phyloP scores from a whole-genome alignment of 2,329 filamentous ascomycete genomes.

The Diplodia intermedia region DNA sequence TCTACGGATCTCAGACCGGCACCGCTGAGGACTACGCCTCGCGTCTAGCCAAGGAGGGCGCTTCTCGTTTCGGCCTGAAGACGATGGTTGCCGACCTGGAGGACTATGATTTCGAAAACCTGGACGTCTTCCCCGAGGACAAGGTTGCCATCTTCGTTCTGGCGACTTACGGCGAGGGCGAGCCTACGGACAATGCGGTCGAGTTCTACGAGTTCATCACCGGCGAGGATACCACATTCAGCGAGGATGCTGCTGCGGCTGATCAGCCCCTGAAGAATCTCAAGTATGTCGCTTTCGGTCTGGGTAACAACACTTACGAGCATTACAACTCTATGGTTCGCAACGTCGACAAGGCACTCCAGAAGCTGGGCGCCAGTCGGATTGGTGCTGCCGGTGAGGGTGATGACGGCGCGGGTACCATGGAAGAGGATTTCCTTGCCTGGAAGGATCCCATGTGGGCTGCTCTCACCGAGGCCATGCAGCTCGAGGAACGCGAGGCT shows the following conservation, averaged over 20 bases:
- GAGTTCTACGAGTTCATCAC: conserved; percentile 98
- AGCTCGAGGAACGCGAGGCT: conserved; percentile 91
- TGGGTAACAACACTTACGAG: conserved; percentile 99
- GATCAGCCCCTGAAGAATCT: conserved; percentile 78
- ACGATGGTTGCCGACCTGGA: conserved; percentile 98
- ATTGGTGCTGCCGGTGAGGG: conserved; percentile 92
- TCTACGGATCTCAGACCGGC: conserved; percentile 98
- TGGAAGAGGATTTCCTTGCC: conserved; percentile 98
- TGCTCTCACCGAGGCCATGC: conserved; percentile 81
- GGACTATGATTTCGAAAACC: conserved; percentile 95
- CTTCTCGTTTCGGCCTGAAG: conserved; percentile 92
- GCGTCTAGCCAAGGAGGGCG: conserved; percentile 93
- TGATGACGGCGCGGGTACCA: conserved; percentile 96
- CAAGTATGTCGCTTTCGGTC: conserved; percentile 92
- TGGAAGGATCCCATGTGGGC: conserved; percentile 99
- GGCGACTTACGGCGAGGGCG: conserved; percentile 96
- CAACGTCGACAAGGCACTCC: conserved; percentile 80
- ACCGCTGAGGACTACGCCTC: conserved; percentile 99
- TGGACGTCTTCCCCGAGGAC: conserved; percentile 86
- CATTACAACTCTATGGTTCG: conserved; percentile 99
- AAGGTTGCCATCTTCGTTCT: conserved; percentile 95
- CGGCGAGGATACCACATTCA: conserved; percentile 81
- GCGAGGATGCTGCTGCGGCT: conserved; percentile 63
- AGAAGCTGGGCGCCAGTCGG: conserved; percentile 80
- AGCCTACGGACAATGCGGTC: conserved; percentile 97